Percentiles rank a stretch among this genome's conserved stretches.
Evolutionary conservation across 495 filamentous ascomycete species (phyloP).

Genomic region (Penicillium waksmanii): DNA sequence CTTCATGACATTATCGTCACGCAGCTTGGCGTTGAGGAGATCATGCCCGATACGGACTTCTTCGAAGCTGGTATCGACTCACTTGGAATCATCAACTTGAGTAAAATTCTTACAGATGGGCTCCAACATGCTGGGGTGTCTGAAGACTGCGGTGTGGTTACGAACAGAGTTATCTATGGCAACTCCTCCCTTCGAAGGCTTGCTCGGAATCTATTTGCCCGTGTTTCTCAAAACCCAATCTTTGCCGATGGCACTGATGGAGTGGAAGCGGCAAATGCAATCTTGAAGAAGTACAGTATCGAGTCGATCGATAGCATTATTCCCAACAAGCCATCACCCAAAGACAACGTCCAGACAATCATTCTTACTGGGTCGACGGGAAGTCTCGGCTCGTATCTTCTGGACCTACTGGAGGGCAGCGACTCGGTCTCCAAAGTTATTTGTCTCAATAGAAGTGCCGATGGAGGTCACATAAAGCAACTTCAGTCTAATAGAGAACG

Average conservation of each 20-base stretch:
- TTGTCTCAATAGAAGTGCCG: conserved; percentile 56
- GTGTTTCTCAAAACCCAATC: not conserved
- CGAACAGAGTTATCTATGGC: conserved; percentile 11
- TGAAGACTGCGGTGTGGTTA: conserved; percentile 5
- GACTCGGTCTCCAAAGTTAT: conserved; percentile 48
- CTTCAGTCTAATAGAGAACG: conserved; percentile 18
- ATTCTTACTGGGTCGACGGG: conserved; percentile 64
- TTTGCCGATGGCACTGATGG: conserved; percentile 1
- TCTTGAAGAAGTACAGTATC: conserved; percentile 24
- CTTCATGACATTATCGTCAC: conserved; percentile 13
- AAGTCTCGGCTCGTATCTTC: conserved; percentile 60
- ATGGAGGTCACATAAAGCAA: conserved; percentile 18
- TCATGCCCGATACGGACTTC: conserved; percentile 54
- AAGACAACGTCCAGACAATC: conserved; percentile 18
- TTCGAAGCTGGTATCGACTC: conserved; percentile 59
- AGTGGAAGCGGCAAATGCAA: conserved; percentile 16
- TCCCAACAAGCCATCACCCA: conserved; percentile 4
- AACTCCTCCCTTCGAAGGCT: conserved; percentile 15
- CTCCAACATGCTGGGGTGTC: conserved; percentile 7
- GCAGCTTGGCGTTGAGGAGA: conserved; percentile 20
- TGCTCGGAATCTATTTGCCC: not conserved
- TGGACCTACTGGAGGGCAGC: conserved; percentile 45
- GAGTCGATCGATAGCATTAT: conserved; percentile 22
- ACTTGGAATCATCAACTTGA: conserved; percentile 21
- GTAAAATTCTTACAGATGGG: conserved; percentile 2